Evolutionary conservation across 805 yeast species (phyloP).

Genomic region (Monosporozyma aerobia): DNA sequence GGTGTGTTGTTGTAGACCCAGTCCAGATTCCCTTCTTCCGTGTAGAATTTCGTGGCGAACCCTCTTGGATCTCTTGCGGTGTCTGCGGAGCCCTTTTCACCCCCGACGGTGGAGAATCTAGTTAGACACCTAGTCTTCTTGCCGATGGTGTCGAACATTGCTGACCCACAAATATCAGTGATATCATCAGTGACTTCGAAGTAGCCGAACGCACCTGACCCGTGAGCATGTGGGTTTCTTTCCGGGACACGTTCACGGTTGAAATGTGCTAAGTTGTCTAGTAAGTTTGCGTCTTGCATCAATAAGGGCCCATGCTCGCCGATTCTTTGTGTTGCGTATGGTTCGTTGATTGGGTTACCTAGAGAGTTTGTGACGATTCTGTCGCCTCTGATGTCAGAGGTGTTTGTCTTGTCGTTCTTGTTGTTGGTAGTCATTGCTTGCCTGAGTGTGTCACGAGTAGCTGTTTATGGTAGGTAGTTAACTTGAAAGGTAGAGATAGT

Average conservation of each 20-base stretch:
- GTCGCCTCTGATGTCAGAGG: constrained; percentile 24
- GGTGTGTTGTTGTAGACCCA: constrained; percentile 73
- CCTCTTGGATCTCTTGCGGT: constrained; percentile 66
- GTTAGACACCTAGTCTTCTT: constrained; percentile 66
- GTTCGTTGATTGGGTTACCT: constrained; percentile 69
- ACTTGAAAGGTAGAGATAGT: neutral
- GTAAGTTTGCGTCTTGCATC: constrained; percentile 70
- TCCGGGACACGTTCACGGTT: constrained; percentile 88
- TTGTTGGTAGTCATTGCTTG: neutral
- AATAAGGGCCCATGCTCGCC: constrained; percentile 72
- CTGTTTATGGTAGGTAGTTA: neutral
- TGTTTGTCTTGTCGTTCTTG: constrained; percentile 17
- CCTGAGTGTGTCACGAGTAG: neutral
- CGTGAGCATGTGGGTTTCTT: constrained; percentile 89
- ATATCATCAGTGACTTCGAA: constrained; percentile 85
- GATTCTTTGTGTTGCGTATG: constrained; percentile 68
- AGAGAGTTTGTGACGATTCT: constrained; percentile 63
- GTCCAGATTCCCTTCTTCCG: constrained; percentile 60
- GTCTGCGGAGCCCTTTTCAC: constrained; percentile 59
- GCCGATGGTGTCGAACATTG: constrained; percentile 65
- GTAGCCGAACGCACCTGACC: constrained; percentile 82
- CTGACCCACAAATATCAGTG: constrained; percentile 59
- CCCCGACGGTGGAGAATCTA: constrained; percentile 69
- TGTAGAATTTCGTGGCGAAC: constrained; percentile 53
- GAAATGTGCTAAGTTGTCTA: constrained; percentile 78